Conservation (phyloP, 805 yeast species). For the Yamadazyma paraphyllophila region DNA sequence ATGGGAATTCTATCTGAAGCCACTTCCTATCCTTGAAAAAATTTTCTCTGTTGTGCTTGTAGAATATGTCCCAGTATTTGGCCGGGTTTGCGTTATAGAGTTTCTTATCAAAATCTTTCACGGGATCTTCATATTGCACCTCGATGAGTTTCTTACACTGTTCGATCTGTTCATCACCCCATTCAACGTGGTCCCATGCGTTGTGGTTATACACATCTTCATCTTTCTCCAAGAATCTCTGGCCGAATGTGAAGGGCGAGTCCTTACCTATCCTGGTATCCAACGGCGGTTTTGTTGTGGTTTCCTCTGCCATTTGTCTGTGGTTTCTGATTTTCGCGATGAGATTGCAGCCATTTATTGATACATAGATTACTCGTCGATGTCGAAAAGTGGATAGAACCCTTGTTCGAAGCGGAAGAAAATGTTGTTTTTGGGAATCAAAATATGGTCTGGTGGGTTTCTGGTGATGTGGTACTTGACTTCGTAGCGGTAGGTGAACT, state of each 20-base stretch:
- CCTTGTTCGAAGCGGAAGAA: neutral
- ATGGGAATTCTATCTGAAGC: slow-evolving; percentile 92
- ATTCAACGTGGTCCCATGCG: slow-evolving; percentile 97
- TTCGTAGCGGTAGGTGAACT: slow-evolving; percentile 2
- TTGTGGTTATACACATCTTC: slow-evolving; percentile 88
- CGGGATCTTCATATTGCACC: slow-evolving; percentile 78
- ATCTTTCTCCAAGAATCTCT: slow-evolving; percentile 66
- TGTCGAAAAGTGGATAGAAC: slow-evolving; percentile 5
- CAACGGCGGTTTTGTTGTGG: slow-evolving; percentile 8
- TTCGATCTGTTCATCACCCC: slow-evolving; percentile 86
- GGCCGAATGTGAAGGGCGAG: slow-evolving; percentile 89
- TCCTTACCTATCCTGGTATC: slow-evolving; percentile 71
- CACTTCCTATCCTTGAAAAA: slow-evolving; percentile 96
- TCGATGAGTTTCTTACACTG: slow-evolving; percentile 74
- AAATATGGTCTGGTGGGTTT: neutral
- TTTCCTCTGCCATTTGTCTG: slow-evolving; percentile 4
- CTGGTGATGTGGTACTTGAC: slow-evolving; percentile 2
- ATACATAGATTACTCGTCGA: slow-evolving; percentile 2
- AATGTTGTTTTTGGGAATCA: neutral
- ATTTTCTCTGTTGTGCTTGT: slow-evolving; percentile 85
- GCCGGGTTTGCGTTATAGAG: slow-evolving; percentile 84
- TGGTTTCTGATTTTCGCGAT: slow-evolving; percentile 5
- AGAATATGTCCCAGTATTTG: slow-evolving; percentile 92
- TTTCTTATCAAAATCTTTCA: slow-evolving; percentile 79
- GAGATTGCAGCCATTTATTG: slow-evolving; percentile 1